These are phyloP conservation scores for Diaporthe australafricana DNA, from an alignment of 2,329 filamentous ascomycete species.

Conservation along the genomic window DNA sequence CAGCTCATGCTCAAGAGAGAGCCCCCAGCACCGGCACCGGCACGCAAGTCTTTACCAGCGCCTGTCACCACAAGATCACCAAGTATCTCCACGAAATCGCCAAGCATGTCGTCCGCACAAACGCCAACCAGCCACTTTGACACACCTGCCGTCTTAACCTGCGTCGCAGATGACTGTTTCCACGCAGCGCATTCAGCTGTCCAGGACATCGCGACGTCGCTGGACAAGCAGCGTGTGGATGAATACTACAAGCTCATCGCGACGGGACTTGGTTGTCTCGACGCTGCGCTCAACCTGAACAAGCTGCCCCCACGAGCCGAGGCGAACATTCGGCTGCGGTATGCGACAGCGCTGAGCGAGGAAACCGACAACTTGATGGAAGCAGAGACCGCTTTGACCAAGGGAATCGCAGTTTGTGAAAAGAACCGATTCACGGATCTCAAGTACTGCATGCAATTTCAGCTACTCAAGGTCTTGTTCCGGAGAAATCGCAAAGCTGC, in stretches of 20 bases:
- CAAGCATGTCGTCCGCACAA: constrained; percentile 32
- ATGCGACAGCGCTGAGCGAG: constrained; percentile 77
- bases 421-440: constrained; percentile 73
- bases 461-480: constrained; percentile 77
- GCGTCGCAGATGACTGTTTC: constrained; percentile 82
- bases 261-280: constrained; percentile 78
- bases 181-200: constrained; percentile 70
- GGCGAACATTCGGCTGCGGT: constrained; percentile 76
- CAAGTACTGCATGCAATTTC: constrained; percentile 82
- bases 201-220: constrained; percentile 59
- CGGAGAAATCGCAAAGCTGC: constrained; percentile 79
- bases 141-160: constrained; percentile 71
- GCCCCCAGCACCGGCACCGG: constrained; percentile 26
- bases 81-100: constrained; percentile 49
- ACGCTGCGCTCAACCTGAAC: constrained; percentile 73
- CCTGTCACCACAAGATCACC: constrained; percentile 48
- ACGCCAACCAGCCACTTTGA: constrained; percentile 56
- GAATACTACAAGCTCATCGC: constrained; percentile 79
- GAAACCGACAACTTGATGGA: constrained; percentile 83
- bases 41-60: constrained; percentile 40
- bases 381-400: constrained; percentile 77
- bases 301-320: constrained; percentile 74
- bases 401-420: constrained; percentile 77
- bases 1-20: constrained; percentile 36
- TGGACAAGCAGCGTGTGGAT: constrained; percentile 64